Evolutionary conservation across 2,329 filamentous ascomycete species (phyloP).

Genomic region (Aspergillus ibericus): DNA sequence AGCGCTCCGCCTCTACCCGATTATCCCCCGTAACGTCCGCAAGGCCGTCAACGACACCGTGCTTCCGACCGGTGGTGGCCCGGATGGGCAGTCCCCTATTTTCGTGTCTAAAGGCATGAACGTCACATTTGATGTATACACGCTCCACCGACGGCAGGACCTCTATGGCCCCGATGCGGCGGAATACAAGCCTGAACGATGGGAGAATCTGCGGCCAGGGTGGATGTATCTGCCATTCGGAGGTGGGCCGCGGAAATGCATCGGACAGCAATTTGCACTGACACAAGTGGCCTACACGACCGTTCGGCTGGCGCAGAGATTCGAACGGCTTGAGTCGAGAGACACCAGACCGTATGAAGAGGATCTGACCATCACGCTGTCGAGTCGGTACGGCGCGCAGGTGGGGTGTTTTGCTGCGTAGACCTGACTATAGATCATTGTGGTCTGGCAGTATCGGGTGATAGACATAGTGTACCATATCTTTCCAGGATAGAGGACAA

Average conservation of each 20-base stretch:
- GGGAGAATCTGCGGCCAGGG: conserved; percentile 28
- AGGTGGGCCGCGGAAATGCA: conserved; percentile 30
- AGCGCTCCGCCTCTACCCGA: conserved; percentile 38
- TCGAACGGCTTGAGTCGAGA: not conserved
- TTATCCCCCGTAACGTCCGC: conserved; percentile 41
- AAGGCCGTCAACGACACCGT: conserved; percentile 36
- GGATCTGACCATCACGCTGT: not conserved
- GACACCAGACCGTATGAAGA: not conserved
- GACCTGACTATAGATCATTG: not conserved
- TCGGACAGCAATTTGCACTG: conserved; percentile 19
- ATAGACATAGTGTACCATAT: not conserved
- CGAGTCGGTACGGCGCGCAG: not conserved
- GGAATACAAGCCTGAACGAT: conserved; percentile 25
- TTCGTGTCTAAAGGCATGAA: conserved; percentile 23
- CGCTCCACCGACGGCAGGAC: conserved; percentile 47
- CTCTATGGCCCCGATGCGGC: conserved; percentile 24
- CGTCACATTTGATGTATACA: conserved; percentile 27
- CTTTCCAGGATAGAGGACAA: no score
- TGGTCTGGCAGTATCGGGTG: not conserved
- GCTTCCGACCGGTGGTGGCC: conserved; percentile 55
- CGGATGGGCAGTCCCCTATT: conserved; percentile 37
- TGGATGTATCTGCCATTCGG: conserved; percentile 24
- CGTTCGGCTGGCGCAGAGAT: conserved; percentile 15
- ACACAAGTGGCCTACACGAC: conserved; percentile 20
- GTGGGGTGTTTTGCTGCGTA: not conserved